Base-by-base conservation (phyloP, 441 rosid genomes). In the Euphorbia neoarborescens region DNA sequence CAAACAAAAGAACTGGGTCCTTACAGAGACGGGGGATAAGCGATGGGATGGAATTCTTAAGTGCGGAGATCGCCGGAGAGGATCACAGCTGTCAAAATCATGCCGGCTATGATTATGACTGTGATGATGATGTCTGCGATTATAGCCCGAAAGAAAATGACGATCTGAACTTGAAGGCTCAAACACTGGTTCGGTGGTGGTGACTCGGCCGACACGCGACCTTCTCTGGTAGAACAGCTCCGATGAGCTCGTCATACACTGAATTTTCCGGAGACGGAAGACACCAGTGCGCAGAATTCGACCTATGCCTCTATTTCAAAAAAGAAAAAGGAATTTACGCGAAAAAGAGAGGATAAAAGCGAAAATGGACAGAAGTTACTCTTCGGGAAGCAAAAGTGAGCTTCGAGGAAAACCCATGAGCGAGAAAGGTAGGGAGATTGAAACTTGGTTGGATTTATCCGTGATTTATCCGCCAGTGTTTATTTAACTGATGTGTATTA, bases 161-260 rank as follows among this genome's bases (percentile, higher is more conserved):
- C 95, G 86, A 9, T 86, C 83, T 27, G 81, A 71, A 68, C 77
- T 50, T 50, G 71, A 63, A 22, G 82, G 70, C 10, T 79, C 88
- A 37, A 81, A 66, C 35, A 63, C 86, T 9, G 57, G 74, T 73
- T 77, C 92, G 65, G 80, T 68, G 64, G 74, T 79, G 65, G 79
- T 79, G 62, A 81, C 24, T 32, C 97, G 90, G 57, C 83, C 86
- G 67, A 77, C 73, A 61, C 98, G 90, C 57, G 89, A 90, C 81
- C 98, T 85, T 76, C 98, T 78, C 60, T 71, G 85, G 72, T 87
- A 81, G 78, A 92, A 90, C 28, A 92, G 84, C 84, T 92, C 96
- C 69, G 91, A 87, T 71, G 92, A 92, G 80, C 90, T 90, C 90
- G 98, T 85, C 96, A 90, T 90, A 77, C 96, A 83, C 83, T 63